These are phyloP conservation scores for Lichtheimia ramosa DNA, from an alignment of 371 early-diverging fungal genomes.

Conservation along the genomic window DNA sequence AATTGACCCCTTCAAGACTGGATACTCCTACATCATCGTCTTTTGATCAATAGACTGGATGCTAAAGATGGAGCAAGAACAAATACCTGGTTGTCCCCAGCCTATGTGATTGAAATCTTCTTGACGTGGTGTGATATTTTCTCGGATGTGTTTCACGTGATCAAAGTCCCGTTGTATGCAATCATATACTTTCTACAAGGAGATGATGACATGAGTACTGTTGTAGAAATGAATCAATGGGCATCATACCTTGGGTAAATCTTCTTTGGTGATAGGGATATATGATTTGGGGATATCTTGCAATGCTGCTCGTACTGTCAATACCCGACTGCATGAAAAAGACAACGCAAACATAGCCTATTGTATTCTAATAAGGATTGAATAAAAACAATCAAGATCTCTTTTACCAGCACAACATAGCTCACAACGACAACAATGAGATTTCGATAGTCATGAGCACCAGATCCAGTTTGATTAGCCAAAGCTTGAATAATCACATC, in stretches of 20 bases:
- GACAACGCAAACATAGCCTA: slow-evolving; percentile 45
- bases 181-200: slow-evolving; percentile 53
- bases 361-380: neutral
- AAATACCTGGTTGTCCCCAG: slow-evolving; percentile 61
- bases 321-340: slow-evolving; percentile 57
- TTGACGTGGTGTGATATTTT: slow-evolving; percentile 51
- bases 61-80: too few relatives aligned
- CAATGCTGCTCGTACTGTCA: slow-evolving; percentile 56
- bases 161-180: slow-evolving; percentile 58
- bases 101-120: slow-evolving; percentile 60
- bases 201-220: neutral
- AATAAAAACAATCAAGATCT: neutral
- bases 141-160: slow-evolving; percentile 49
- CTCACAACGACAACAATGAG: slow-evolving; percentile 56
- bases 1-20: slow-evolving; percentile 57
- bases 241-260: slow-evolving; percentile 58
- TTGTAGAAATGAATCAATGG: too few relatives aligned
- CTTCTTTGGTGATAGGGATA: slow-evolving; percentile 64
- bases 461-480: slow-evolving; percentile 33
- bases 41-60: too few relatives aligned
- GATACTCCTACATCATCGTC: neutral
- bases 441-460: slow-evolving; percentile 47
- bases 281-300: slow-evolving; percentile 69
- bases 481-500: slow-evolving; percentile 65
- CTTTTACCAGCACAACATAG: slow-evolving; percentile 52